These are phyloP conservation scores for Penicillium macrosclerotiorum DNA, from an alignment of 495 filamentous ascomycete genomes.

Conservation along the genomic window DNA sequence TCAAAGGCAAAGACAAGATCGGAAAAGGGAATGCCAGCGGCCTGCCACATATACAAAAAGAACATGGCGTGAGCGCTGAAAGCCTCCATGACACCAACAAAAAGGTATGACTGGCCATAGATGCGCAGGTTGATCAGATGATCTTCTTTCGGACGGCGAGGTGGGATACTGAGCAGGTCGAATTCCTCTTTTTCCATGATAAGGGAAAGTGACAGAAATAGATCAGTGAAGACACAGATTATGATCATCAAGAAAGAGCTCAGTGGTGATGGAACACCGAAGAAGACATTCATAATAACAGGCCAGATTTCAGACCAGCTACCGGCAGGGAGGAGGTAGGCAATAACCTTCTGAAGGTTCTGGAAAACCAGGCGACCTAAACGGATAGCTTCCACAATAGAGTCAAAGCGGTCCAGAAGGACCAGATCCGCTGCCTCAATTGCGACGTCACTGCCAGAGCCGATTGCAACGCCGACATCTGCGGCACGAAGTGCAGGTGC, in stretches of 20 bases:
- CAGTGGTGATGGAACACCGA: slow-evolving; percentile 67
- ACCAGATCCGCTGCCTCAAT: slow-evolving; percentile 89
- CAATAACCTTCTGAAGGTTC: slow-evolving; percentile 61
- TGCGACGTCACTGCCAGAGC: slow-evolving; percentile 55
- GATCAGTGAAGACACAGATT: slow-evolving; percentile 67
- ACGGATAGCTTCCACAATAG: slow-evolving; percentile 65
- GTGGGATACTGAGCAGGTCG: slow-evolving; percentile 62
- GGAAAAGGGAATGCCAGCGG: slow-evolving; percentile 43
- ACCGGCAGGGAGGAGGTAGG: slow-evolving; percentile 62
- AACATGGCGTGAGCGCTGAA: slow-evolving; percentile 50
- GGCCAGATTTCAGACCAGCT: slow-evolving; percentile 75
- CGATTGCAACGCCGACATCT: slow-evolving; percentile 68
- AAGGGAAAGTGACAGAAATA: slow-evolving; percentile 58
- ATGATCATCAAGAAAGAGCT: slow-evolving; percentile 72
- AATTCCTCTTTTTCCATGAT: slow-evolving; percentile 71
- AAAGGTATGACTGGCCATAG: slow-evolving; percentile 50
- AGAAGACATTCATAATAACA: slow-evolving; percentile 67
- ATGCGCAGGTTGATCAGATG: slow-evolving; percentile 52
- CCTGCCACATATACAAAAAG: slow-evolving; percentile 48
- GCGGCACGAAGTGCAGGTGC: slow-evolving; percentile 63
- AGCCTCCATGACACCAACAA: slow-evolving; percentile 50
- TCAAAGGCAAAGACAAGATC: slow-evolving; percentile 49
- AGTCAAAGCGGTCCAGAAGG: slow-evolving; percentile 67
- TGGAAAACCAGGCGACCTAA: slow-evolving; percentile 54
- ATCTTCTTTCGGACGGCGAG: slow-evolving; percentile 60